Conservation (phyloP, 2,329 filamentous ascomycete genomes). For the Aspergillus transmontanensis region DNA sequence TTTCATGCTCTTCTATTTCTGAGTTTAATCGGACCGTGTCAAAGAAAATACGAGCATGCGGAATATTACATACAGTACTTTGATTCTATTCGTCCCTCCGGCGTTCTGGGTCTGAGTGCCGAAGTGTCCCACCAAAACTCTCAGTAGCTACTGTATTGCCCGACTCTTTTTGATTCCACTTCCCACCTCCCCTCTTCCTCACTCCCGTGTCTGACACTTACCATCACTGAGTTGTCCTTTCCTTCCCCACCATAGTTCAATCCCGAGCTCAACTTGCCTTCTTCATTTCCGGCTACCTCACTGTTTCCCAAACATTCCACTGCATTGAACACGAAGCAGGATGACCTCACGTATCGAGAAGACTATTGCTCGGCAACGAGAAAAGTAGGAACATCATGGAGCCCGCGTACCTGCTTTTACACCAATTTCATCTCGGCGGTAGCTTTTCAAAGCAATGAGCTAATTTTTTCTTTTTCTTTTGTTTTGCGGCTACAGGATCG, state of each 20-base stretch:
- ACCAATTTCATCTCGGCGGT: background rate
- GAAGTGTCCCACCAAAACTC: conserved; percentile 21
- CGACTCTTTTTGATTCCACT: background rate
- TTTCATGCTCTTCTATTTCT: background rate
- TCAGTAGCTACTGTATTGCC: background rate
- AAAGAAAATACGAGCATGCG: background rate
- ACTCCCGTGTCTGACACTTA: background rate
- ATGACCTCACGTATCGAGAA: conserved; percentile 63
- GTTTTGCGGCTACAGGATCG: conserved; percentile 61
- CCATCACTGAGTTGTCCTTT: background rate
- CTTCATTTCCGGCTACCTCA: background rate
- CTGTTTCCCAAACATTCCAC: background rate
- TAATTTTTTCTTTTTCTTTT: background rate
- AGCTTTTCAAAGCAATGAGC: background rate
- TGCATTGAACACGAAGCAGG: conserved; percentile 7
- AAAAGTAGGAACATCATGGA: conserved; percentile 58
- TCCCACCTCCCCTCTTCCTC: background rate
- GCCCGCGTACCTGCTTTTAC: background rate
- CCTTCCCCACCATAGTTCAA: background rate
- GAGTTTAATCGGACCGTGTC: background rate
- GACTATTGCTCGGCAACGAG: conserved; percentile 74
- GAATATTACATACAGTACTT: background rate
- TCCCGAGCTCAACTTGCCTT: background rate
- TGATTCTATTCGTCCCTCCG: background rate
- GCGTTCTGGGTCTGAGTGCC: conserved; percentile 2